Evolutionary conservation across 768 basidiomycete species (phyloP).

Genomic region (Psilocybe sp.): DNA sequence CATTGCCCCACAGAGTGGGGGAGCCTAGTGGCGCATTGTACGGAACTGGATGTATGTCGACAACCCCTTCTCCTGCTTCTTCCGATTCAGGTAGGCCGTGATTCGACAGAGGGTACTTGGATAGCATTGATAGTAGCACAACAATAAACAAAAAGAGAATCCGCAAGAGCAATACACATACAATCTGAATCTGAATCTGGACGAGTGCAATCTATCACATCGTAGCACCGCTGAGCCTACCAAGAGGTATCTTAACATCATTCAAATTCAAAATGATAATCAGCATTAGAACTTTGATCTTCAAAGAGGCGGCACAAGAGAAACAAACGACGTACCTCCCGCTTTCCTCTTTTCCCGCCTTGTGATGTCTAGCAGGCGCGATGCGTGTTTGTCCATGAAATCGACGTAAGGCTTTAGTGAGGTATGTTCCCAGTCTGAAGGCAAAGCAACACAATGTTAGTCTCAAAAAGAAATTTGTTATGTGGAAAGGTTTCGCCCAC

Average conservation of each 20-base stretch:
- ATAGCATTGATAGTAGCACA: no score
- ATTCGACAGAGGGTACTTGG: no score
- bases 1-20: no score
- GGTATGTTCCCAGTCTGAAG: conserved; percentile 78
- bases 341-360: conserved; percentile 45
- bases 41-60: no score
- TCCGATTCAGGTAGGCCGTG: no score
- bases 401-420: conserved; percentile 88
- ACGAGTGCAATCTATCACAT: no score
- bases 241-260: conserved; percentile 20
- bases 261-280: not conserved
- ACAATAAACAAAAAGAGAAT: no score
- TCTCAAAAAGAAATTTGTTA: not conserved
- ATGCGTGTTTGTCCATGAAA: conserved; percentile 76
- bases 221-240: conserved; percentile 8
- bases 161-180: no score
- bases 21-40: no score
- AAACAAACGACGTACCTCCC: conserved; percentile 19
- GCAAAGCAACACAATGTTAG: not conserved
- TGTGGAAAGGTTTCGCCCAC: conserved; percentile 23
- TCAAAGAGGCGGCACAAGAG: not conserved
- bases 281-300: not conserved
- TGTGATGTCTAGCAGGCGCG: conserved; percentile 53
- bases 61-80: no score
- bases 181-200: no score